A percentile compares a stretch with the other conserved stretches of the same genome.
Conservation (phyloP, 1,139 yeast genomes). For the Citeromyces hawaiiensis region DNA sequence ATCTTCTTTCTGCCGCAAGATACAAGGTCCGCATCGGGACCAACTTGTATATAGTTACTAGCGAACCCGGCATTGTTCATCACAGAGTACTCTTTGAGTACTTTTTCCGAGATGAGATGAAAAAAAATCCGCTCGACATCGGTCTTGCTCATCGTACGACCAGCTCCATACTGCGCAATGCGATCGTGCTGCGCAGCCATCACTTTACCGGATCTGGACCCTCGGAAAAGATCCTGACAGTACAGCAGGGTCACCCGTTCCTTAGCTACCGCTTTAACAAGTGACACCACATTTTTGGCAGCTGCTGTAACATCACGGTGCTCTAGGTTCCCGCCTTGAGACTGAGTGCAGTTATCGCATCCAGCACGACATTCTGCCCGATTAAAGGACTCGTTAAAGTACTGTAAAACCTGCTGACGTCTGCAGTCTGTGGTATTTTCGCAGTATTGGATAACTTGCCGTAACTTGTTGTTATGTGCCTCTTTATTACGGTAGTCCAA, state of each 20-base stretch:
- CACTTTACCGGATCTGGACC: constrained; percentile 53
- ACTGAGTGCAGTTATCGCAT: constrained; percentile 76
- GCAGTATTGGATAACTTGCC: constrained; percentile 84
- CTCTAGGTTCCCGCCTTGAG: constrained; percentile 29
- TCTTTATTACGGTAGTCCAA: constrained; percentile 54
- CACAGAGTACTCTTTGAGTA: constrained; percentile 58
- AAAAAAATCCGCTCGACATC: constrained; percentile 77
- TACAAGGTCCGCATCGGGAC: constrained; percentile 36
- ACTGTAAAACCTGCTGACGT: constrained; percentile 75
- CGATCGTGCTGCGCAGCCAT: constrained; percentile 48
- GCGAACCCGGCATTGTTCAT: constrained; percentile 74
- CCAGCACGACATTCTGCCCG: constrained; percentile 50
- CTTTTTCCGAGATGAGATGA: constrained; percentile 55
- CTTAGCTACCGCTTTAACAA: constrained; percentile 43
- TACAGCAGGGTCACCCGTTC: constrained; percentile 64
- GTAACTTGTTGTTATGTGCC: constrained; percentile 62
- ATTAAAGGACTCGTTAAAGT: constrained; percentile 76
- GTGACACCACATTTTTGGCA: constrained; percentile 43
- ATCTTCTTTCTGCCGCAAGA: constrained; percentile 30
- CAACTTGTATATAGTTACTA: constrained; percentile 54
- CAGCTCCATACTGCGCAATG: constrained; percentile 55
- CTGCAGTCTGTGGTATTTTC: constrained; percentile 88
- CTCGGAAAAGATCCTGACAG: constrained; percentile 76
- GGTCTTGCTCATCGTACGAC: constrained; percentile 45
- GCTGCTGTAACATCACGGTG: constrained; percentile 53